A percentile compares a stretch with the other conserved stretches of the same genome.
Conservation (phyloP, 2,329 filamentous ascomycete species). For the Clonostachys solani region DNA sequence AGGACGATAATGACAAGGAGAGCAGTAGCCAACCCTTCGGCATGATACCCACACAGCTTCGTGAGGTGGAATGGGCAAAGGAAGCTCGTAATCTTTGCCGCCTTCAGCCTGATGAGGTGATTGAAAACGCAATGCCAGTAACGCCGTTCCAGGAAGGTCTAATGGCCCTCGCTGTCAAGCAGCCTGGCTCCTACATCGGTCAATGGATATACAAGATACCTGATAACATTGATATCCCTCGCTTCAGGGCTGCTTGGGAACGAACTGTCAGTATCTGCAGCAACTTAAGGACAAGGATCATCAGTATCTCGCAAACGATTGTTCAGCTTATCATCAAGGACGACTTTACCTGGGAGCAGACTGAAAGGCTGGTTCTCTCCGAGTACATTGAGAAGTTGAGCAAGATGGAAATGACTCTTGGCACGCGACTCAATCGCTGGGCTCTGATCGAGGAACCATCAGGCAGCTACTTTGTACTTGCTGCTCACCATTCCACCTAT, state of each 20-base stretch:
- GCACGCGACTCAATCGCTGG: neutral
- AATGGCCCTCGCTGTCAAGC: slow-evolving; percentile 20
- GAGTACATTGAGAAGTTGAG: neutral
- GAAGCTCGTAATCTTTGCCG: neutral
- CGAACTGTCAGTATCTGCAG: slow-evolving; percentile 5
- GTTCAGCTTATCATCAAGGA: slow-evolving; percentile 3
- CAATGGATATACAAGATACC: slow-evolving; percentile 8
- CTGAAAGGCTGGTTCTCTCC: neutral
- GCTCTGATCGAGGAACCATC: neutral
- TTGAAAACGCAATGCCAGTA: slow-evolving; percentile 28
- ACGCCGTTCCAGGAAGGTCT: slow-evolving; percentile 29
- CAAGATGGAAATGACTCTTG: neutral
- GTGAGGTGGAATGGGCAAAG: no score
- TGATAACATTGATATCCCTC: slow-evolving; percentile 1
- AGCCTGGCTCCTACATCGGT: slow-evolving; percentile 10
- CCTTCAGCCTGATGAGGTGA: neutral
- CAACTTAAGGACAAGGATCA: slow-evolving; percentile 11
- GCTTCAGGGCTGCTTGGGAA: slow-evolving; percentile 11
- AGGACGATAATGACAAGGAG: neutral
- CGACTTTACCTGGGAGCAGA: slow-evolving; percentile 2
- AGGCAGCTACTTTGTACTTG: slow-evolving; percentile 12
- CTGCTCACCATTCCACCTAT: slow-evolving; percentile 16
- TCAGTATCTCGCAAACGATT: slow-evolving; percentile 3
- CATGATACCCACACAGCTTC: neutral
- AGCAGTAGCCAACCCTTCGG: neutral